phyloP scores from a whole-genome alignment of 2,329 filamentous ascomycete genomes.

The Aspergillus tamarii region DNA sequence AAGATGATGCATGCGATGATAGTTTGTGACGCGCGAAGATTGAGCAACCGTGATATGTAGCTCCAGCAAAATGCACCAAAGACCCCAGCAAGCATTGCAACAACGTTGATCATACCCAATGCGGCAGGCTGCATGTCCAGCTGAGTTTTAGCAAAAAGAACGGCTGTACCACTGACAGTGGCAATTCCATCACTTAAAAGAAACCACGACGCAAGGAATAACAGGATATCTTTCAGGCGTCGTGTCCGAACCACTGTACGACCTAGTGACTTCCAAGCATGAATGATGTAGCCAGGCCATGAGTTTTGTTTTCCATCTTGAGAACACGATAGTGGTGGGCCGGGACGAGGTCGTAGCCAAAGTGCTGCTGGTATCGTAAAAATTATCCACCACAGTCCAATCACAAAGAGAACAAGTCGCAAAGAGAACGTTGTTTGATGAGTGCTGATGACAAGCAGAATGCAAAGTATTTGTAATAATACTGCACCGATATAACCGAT shows the following conservation, averaged over 20 bases:
- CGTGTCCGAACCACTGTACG: constrained; percentile 77
- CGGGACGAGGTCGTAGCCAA: constrained; percentile 86
- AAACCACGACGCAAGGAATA: constrained; percentile 93
- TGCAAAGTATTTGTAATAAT: constrained; percentile 78
- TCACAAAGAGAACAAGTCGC: constrained; percentile 80
- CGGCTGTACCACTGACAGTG: constrained; percentile 90
- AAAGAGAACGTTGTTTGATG: constrained; percentile 82
- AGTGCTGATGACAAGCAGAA: constrained; percentile 73
- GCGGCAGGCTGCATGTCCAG: constrained; percentile 87
- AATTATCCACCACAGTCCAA: constrained; percentile 89
- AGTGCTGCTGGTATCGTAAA: constrained; percentile 88
- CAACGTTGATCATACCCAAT: constrained; percentile 89
- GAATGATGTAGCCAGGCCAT: constrained; percentile 73
- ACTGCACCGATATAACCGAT: constrained; percentile 90
- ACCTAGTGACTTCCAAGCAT: constrained; percentile 85
- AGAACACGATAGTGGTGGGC: constrained; percentile 69
- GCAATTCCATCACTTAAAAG: constrained; percentile 91
- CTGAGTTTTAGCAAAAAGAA: constrained; percentile 93
- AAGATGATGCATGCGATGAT: constrained; percentile 89
- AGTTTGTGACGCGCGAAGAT: constrained; percentile 78
- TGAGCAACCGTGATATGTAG: constrained; percentile 70
- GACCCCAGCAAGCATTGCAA: constrained; percentile 82
- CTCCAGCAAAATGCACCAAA: constrained; percentile 90
- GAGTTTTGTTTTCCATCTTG: constrained; percentile 46
- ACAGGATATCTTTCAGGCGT: constrained; percentile 74